Percentiles rank a stretch among this genome's conserved stretches.
These are phyloP conservation scores for Chlamydomonas applanata DNA, from an alignment of 139 green algal genomes.

Conservation along the genomic window DNA sequence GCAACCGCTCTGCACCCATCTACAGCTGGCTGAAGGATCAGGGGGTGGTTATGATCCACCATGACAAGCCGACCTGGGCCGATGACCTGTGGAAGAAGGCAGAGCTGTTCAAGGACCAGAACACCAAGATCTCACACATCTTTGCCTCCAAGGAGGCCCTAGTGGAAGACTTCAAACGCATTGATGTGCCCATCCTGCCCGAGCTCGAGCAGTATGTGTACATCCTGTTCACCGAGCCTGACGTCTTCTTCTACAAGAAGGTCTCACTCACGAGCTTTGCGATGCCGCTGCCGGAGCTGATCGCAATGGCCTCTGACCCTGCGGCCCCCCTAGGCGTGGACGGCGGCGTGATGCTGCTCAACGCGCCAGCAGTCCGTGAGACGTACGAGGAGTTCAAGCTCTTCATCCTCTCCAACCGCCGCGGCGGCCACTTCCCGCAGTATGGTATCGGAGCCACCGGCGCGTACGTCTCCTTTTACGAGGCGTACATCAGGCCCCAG, in stretches of 20 bases:
- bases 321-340: not conserved
- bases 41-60: slow-evolving; percentile 33
- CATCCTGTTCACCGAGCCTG: slow-evolving; percentile 15
- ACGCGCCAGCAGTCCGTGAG: slow-evolving; percentile 7
- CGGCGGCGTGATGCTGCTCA: slow-evolving; percentile 16
- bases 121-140: slow-evolving; percentile 17
- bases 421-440: not conserved
- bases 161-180: not conserved
- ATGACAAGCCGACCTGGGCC: slow-evolving; percentile 24
- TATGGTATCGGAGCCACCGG: not conserved
- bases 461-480: slow-evolving; percentile 9
- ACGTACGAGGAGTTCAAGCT: slow-evolving; percentile 13
- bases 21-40: slow-evolving; percentile 23
- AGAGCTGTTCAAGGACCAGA: not conserved
- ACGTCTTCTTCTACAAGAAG: slow-evolving; percentile 19
- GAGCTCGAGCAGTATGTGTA: slow-evolving; percentile 12
- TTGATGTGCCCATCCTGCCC: not conserved
- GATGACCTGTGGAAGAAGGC: slow-evolving; percentile 25
- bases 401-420: slow-evolving; percentile 11
- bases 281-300: slow-evolving; percentile 2
- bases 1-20: slow-evolving; percentile 21
- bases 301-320: not conserved
- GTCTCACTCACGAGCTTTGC: not conserved
- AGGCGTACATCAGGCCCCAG: not conserved
- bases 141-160: not conserved